Conservation (phyloP, 208 protist species). For the Leptomonas seymouri region DNA sequence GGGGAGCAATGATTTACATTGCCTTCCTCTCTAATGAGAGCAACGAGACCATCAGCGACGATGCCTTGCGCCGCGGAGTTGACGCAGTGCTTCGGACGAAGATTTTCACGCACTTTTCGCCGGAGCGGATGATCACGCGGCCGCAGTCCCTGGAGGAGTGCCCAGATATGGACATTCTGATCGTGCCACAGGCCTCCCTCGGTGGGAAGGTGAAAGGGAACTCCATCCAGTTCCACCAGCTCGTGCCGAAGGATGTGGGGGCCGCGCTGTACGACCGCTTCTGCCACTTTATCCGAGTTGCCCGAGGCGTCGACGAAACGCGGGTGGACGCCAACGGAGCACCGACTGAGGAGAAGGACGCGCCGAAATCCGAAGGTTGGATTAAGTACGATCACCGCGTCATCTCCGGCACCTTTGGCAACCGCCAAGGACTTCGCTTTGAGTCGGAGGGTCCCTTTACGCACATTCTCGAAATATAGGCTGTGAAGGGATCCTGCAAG, state of each 20-base stretch:
- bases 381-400: constrained; percentile 56
- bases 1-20: constrained; percentile 79
- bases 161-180: constrained; percentile 68
- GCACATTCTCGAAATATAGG: constrained; percentile 80
- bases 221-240: constrained; percentile 79
- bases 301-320: constrained; percentile 48
- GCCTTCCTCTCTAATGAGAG: constrained; percentile 54
- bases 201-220: constrained; percentile 85
- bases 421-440: constrained; percentile 74
- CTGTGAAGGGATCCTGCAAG: background rate
- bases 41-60: constrained; percentile 37
- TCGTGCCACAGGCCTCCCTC: constrained; percentile 88
- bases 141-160: constrained; percentile 53
- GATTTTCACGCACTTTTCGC: constrained; percentile 71
- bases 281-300: constrained; percentile 55
- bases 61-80: constrained; percentile 47
- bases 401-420: constrained; percentile 82
- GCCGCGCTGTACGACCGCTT: constrained; percentile 62
- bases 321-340: constrained; percentile 58
- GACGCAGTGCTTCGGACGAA: constrained; percentile 60
- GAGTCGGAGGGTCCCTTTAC: constrained; percentile 85
- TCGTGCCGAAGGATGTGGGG: constrained; percentile 65
- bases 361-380: constrained; percentile 31
- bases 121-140: constrained; percentile 49
- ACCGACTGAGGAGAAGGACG: constrained; percentile 20